Evolutionary conservation across 176 grass and related monocot genomes (phyloP), one percentile per base, ranked within the genome.

Genomic region (Oryza brachyantha): DNA sequence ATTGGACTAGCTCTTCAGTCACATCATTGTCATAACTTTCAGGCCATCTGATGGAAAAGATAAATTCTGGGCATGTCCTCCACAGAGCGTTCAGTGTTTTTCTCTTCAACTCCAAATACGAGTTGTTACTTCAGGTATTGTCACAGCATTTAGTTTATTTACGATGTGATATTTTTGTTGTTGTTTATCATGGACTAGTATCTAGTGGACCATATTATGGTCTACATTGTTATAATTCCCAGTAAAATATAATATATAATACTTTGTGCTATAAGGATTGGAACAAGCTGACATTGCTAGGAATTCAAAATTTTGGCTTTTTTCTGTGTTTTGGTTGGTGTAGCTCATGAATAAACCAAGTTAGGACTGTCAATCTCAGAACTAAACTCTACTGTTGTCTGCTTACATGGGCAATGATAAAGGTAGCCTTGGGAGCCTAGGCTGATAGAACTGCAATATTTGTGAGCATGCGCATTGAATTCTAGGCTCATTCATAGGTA

Each of bases 21-120:
- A 0, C 19, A 39, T 17, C 84, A 67, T 76, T n/a, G 1, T 48
- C 68, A 77, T 36, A 27, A 75, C 69, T 77, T 80, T 62, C 74
- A 97, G 94, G 94, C 57, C 94, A 97, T 87, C 83, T 93, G 50
- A 97, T 97, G 94, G 90, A 93, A 80, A 97, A 93, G 81, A 97
- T 97, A 77, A 86, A 97, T 73, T 80, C 86, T 48, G 88, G 88
- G 28, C 84, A 93, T 86, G 83, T 66, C 10, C 86, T 97, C 64
- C 94, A 97, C 70, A 93, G 91, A 50, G 91, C 91, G 5, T 97
- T 97, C 81, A 97, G 94, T 62, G 78, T 97, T 83, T 97, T 97
- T 66, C 83, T 97, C 64, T 93, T 97, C 84, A 93, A 97, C 77
- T 91, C 94, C 66, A 93, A 93, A 75, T 93, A 85, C 38, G 94